phyloP scores from a whole-genome alignment of 805 yeast species.

The Schwanniomyces occidentalis region DNA sequence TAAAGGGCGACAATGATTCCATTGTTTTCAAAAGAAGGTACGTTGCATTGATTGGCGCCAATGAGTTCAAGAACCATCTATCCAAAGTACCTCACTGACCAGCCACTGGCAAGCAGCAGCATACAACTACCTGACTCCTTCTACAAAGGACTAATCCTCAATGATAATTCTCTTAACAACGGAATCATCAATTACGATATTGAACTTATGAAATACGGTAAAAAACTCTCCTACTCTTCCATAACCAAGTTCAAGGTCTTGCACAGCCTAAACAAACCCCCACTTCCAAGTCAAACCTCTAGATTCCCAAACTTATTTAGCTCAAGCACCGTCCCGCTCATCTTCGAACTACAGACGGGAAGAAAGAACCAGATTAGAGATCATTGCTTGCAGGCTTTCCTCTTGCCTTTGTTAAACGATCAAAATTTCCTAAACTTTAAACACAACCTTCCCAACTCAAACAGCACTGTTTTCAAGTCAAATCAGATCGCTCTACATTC shows the following conservation, averaged over 20 bases:
- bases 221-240: slow-evolving; percentile 10
- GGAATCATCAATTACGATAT: slow-evolving; percentile 16
- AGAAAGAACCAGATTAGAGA: slow-evolving; percentile 27
- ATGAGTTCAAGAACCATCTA: slow-evolving; percentile 3
- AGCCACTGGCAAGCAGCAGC: background rate
- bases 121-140: background rate
- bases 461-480: slow-evolving; percentile 14
- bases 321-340: slow-evolving; percentile 16
- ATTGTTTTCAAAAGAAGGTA: slow-evolving; percentile 14
- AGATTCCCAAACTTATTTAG: slow-evolving; percentile 15
- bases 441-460: slow-evolving; percentile 8
- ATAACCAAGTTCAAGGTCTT: slow-evolving; percentile 18
- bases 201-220: slow-evolving; percentile 5
- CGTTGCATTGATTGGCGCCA: slow-evolving; percentile 14
- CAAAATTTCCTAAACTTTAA: slow-evolving; percentile 21
- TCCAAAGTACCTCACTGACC: slow-evolving; percentile 2
- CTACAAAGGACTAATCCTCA: slow-evolving; percentile 9
- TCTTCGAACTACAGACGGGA: slow-evolving; percentile 21
- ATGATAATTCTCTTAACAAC: slow-evolving; percentile 4
- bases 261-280: slow-evolving; percentile 10
- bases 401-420: slow-evolving; percentile 20
- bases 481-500: slow-evolving; percentile 27
- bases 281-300: background rate
- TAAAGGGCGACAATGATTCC: slow-evolving; percentile 5
- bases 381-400: slow-evolving; percentile 20